Base-by-base conservation (phyloP, 1,284 basidiomycete species). In the Pyrrhoderma lamaoense region DNA sequence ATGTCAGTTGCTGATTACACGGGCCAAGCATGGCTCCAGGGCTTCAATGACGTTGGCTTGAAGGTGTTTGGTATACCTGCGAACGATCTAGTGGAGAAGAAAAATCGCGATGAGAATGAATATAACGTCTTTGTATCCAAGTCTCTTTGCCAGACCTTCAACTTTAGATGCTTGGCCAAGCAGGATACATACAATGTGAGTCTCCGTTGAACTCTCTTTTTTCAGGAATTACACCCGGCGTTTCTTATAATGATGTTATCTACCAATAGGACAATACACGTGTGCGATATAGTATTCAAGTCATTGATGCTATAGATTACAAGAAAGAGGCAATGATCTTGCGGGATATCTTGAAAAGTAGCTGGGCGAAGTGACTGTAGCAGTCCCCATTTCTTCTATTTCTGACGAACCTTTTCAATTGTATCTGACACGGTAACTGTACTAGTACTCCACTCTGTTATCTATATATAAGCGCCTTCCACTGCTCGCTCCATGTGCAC, bases 41-140 rank as follows among this genome's bases (percentile, higher is more conserved):
- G 91, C 1, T 99, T 99, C 75, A 97, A 99, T 65, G 96, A 99
- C 13, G 81, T 89, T 25, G 95, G 93, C 2, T 67, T 82, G 53
- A 70, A 74, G 18, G 68, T 97, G 11, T 82, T 99, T 57, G 88
- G 82, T 31, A 83, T 83, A 71, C 70, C 79, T 16, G 96, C 93
- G 13, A 82, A 93, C 62, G 85, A 95, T 40, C 68, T 98, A 27
- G 70, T 87, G 54, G 73, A 75, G 34, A 71, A 93, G 55, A 88
- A 92, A 77, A 79, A 86, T 11, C 73, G 75, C 11, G 76, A 88
- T 61, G 87, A 89, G 8, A 62, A 65, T 18, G 74, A 76, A 51
- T 92, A 79, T 64, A 78, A 77, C 54, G 69, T 70, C 8, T 70
- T 82, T 42, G 69, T 97, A 60, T 74, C 80, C 49, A 76, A 77